Conservation (phyloP, 1,139 yeast genomes). For the Williopsis jadinii region DNA sequence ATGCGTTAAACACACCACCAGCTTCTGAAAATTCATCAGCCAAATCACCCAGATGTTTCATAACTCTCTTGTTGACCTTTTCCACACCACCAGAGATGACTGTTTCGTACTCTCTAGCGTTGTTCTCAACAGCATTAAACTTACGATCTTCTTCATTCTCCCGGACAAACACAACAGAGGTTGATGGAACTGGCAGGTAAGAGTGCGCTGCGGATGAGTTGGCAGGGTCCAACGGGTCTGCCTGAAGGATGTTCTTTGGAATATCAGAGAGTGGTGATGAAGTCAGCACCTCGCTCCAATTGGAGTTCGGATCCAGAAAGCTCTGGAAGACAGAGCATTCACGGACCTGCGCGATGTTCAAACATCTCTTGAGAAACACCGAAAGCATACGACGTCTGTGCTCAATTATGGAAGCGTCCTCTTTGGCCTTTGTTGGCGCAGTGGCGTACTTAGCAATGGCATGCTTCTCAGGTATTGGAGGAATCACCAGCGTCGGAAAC, state of each 20-base stretch:
- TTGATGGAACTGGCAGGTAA: constrained; percentile 52
- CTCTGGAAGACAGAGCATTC: constrained; percentile 56
- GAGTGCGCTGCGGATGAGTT: constrained; percentile 43
- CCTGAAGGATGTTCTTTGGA: constrained; percentile 42
- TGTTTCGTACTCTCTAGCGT: constrained; percentile 46
- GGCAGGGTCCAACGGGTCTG: constrained; percentile 42
- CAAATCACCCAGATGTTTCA: constrained; percentile 56
- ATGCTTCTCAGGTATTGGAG: constrained; percentile 89
- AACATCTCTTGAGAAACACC: constrained; percentile 69
- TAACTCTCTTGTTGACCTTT: constrained; percentile 56
- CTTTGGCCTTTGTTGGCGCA: constrained; percentile 43
- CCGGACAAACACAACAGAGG: constrained; percentile 25
- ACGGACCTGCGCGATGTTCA: constrained; percentile 46
- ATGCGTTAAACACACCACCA: constrained; percentile 40
- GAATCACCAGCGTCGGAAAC: constrained; percentile 79
- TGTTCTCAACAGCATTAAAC: constrained; percentile 36
- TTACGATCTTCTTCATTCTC: constrained; percentile 26
- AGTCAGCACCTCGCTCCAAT: constrained; percentile 51
- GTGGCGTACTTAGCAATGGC: constrained; percentile 41
- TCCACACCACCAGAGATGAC: constrained; percentile 49
- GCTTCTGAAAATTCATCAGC: constrained; percentile 43
- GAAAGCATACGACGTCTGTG: constrained; percentile 68
- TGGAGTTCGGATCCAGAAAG: constrained; percentile 76
- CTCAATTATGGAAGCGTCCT: constrained; percentile 37
- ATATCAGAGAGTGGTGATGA: constrained; percentile 44